These are phyloP conservation scores for Dioscorea cayenensis DNA, from an alignment of 116 monocot species.

Conservation along the genomic window DNA sequence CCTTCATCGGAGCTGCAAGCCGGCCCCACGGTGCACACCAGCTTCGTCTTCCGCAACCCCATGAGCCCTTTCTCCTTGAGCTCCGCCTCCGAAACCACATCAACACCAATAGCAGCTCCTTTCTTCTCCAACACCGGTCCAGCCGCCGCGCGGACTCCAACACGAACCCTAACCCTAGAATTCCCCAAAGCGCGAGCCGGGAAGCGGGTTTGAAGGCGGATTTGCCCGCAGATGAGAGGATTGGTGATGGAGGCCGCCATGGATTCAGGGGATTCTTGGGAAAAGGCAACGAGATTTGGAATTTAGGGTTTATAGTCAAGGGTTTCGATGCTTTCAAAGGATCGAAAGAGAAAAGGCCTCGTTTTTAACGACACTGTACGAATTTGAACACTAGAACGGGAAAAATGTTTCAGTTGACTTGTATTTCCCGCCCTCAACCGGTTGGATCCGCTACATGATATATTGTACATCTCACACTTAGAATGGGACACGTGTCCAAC, in stretches of 20 bases:
- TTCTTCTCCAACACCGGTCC: not conserved
- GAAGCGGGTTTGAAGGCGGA: not conserved
- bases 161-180: not conserved
- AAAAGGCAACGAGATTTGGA: not conserved
- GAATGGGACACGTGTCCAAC: too few relatives aligned
- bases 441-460: not conserved
- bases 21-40: slow-evolving; percentile 56
- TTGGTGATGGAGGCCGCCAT: not conserved
- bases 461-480: too few relatives aligned
- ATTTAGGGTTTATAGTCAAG: not conserved
- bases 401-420: not conserved
- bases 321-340: not conserved
- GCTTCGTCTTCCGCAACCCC: slow-evolving; percentile 54
- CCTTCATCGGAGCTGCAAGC: slow-evolving; percentile 28
- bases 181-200: not conserved
- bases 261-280: not conserved
- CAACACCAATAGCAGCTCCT: slow-evolving; percentile 13
- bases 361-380: not conserved
- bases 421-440: too few relatives aligned
- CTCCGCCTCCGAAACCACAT: slow-evolving; percentile 34
- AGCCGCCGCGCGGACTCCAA: not conserved
- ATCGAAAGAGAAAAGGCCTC: slow-evolving; percentile 1
- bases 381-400: not conserved
- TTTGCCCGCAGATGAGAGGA: not conserved
- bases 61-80: slow-evolving; percentile 36